Base-by-base conservation (phyloP, 2,329 filamentous ascomycete species). In the Colletotrichum sp. region DNA sequence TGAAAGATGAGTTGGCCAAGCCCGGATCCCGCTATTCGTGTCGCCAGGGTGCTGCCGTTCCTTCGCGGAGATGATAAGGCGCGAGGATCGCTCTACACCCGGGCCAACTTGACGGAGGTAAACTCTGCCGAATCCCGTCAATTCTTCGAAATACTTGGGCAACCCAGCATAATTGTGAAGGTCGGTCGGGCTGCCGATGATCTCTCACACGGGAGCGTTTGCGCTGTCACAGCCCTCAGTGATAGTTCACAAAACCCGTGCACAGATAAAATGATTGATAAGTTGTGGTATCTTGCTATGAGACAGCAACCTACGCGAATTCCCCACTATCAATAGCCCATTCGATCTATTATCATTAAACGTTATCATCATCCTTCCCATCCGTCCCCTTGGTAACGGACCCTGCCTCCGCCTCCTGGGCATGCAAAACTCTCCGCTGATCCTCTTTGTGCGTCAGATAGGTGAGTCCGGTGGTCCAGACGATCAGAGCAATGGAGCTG, bases 391-490 rank as follows among this genome's bases (percentile, higher is more conserved):
- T 76, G 27, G 27, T 28, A 6, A 69, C 65, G 1, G 70, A 76
- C 34, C 32, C 70, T 48, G 70, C 36, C 10, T 76, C 74, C 43
- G 70, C 36, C 2, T 76, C 74, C 6, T 69, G 62, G 7, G 74
- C 74, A 34, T 61, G 34, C n/a, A 76, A 1, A 8, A 76, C 64
- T n/a, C 70, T 64, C n/a, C 74, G 56, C 70, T 65, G 39, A 9
- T 65, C 70, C 25, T 76, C 74, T n/a, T 39, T 56, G 13, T 66
- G 66, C 32, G 74, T 85, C 78, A 88, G 82, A 79, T 86, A 90
- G 2, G 89, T 84, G 56, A 93, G 80, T 2, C 86, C 86, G 0
- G 82, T 88, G 1, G 90, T 91, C 93, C 93, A 94, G 2, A 91
- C 77, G 0, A 86, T 87, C 80, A 94, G 83, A 3, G 88, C 89